phyloP scores from a whole-genome alignment of 2,329 filamentous ascomycete species.

The Penicillium sclerotiorum region DNA sequence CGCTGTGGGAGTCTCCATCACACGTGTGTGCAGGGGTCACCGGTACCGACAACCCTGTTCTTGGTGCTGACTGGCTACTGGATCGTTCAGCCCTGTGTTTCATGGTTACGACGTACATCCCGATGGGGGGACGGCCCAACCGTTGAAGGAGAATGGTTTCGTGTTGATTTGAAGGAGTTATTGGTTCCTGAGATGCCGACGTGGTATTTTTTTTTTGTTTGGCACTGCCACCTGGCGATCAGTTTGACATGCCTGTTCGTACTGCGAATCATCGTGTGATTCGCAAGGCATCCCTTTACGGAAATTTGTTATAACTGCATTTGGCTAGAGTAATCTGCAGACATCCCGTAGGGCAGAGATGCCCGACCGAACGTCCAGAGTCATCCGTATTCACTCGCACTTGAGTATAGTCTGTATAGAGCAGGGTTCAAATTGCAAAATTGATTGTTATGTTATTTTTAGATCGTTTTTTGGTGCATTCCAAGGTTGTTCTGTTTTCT shows the following conservation, averaged over 20 bases:
- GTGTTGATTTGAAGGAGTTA: background rate
- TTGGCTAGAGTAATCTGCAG: constrained; percentile 5
- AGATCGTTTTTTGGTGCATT: too few species aligned
- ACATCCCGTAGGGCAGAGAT: constrained; percentile 8
- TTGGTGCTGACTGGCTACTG: constrained; percentile 13
- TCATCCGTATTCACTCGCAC: too few species aligned
- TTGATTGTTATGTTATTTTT: too few species aligned
- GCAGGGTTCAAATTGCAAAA: too few species aligned
- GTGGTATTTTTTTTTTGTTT: background rate
- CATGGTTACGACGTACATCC: constrained; percentile 6
- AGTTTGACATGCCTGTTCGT: constrained; percentile 1
- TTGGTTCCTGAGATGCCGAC: background rate
- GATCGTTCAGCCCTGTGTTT: constrained; percentile 16
- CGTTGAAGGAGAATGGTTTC: background rate
- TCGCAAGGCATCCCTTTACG: background rate
- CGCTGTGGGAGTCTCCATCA: constrained; percentile 8
- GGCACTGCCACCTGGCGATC: constrained; percentile 4
- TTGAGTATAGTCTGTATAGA: too few species aligned
- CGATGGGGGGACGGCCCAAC: background rate
- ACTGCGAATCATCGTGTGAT: too few species aligned
- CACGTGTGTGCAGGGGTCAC: background rate
- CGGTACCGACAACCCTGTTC: constrained; percentile 4
- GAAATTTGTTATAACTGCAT: background rate
- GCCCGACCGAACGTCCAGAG: background rate
- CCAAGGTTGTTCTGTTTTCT: too few species aligned